Evolutionary conservation across 139 green algal genomes (phyloP).

Genomic region (Chlamydomonas sp.): DNA sequence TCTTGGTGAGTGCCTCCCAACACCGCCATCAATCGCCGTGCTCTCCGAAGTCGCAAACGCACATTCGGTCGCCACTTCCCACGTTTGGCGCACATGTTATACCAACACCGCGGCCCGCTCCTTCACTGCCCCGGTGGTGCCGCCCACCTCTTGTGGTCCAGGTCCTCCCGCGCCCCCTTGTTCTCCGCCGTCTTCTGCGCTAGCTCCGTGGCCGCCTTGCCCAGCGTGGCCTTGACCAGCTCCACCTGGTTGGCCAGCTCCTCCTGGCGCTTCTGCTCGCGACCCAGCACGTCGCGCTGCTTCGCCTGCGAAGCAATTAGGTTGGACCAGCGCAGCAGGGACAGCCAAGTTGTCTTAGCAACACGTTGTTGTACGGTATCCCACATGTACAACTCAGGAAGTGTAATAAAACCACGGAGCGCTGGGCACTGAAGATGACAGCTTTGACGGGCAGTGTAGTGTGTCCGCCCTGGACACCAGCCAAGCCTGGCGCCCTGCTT

Average conservation of each 20-base stretch:
- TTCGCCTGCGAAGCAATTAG: conserved; percentile 37
- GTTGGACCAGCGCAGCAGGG: neutral
- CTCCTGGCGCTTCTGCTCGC: conserved; percentile 46
- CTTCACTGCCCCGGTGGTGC: neutral
- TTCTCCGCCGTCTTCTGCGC: conserved; percentile 39
- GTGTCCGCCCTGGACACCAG: neutral
- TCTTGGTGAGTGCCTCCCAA: too few species aligned
- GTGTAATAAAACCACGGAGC: too few species aligned
- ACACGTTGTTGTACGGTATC: neutral
- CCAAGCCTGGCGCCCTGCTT: too few species aligned
- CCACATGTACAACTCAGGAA: too few species aligned
- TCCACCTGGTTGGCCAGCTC: conserved; percentile 68
- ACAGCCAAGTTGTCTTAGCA: neutral
- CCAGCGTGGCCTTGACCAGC: conserved; percentile 63
- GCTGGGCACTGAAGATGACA: neutral
- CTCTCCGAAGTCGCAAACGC: too few species aligned
- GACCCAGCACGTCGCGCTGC: conserved; percentile 51
- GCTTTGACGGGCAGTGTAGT: too few species aligned
- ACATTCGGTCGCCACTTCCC: neutral
- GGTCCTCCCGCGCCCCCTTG: conserved; percentile 49
- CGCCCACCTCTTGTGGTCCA: conserved; percentile 55
- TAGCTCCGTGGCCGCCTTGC: conserved; percentile 70
- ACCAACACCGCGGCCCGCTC: too few species aligned
- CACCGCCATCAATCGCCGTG: too few species aligned
- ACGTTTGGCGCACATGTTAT: neutral